Evolutionary conservation across 345 rosid genomes (phyloP), one percentile per base, ranked within the genome.

Genomic region (Psidium friedrichsthalianum): DNA sequence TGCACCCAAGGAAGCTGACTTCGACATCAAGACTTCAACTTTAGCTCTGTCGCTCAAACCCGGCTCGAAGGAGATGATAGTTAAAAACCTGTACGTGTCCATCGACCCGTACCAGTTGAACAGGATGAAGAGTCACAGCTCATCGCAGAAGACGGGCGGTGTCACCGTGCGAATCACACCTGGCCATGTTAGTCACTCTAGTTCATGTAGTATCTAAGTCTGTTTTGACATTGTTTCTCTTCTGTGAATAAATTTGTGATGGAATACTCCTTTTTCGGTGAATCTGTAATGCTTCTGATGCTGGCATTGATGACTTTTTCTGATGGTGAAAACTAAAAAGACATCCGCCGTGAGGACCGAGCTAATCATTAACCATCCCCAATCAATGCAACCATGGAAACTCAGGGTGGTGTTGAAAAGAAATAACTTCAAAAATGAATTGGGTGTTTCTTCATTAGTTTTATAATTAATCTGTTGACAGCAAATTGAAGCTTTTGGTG

Each of bases 81-180:
- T 93, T 6, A 93, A 90, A 85, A 93, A 90, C 84, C 91, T 92
- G n/a, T 90, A 86, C 42, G 90, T 90, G 13, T 93, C 96, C 13
- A 88, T 93, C 6, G 95, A 94, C 76, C 96, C 94, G 56, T 89
- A 87, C 88, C 96, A 91, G 90, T 24, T 92, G 21, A 91, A 92
- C 88, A 90, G 95, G 57, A 85, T 94, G 87, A 94, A 94, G 89
- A 85, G 86, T 59, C n/a, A 44, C 55, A 88, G 94, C 86, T 85
- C 91, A 1, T 89, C 95, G 1, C 96, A 92, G 29, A 57, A 51
- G n/a, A 44, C 84, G 4, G 1, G 27, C 0, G 14, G 59, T 10
- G 84, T 74, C 2, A 85, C 95, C 3, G 52, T 10, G 29, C 87
- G 83, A 42, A 74, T 91, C 11, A 3, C 51, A 64, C 93, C 92